Evolutionary conservation across 2,329 filamentous ascomycete species (phyloP), one percentile per base, ranked within the genome.

Genomic region (Epichloe aotearoae): DNA sequence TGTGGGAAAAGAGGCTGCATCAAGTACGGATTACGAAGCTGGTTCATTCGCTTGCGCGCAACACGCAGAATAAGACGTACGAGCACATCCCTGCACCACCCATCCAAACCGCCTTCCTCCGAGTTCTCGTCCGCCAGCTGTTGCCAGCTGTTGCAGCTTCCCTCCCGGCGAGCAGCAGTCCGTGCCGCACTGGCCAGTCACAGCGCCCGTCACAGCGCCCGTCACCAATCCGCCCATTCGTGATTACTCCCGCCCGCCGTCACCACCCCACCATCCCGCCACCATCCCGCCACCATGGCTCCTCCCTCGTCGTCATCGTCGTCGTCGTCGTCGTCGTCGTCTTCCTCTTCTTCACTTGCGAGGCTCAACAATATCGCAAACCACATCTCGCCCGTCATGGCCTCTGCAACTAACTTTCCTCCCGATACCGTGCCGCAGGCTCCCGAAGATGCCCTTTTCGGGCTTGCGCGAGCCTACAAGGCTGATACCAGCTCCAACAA

Each of bases 391-490:
- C 75, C 80, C 56, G 66, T 70, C 61, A 70, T 70, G 67, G 59
- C 64, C 55, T 61, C 65, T 51, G 57, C 61, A 50, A 84, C 86
- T 59, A 80, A 77, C 63, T 95, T 95, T 73, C 79, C 83, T 54
- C 77, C 84, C 62, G 79, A 86, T 63, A 73, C 77, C 57, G 88
- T 96, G 53, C 87, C 90, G 61, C 84, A 91, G 70, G 93, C 93
- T 54, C 90, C 93, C 46, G 90, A 95, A 68, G 93, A 98, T 71
- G 83, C 91, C 57, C 80, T 98, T 65, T 98, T 98, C 65, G 90
- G 91, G 52, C 74, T 98, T 61, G 89, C 91, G 79, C 81, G 85
- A 56, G 89, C 88, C 54, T 98, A 84, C 75, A 82, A 82, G 63
- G 86, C 85, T 55, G 93, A 98, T 64, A 71, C 79, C 54, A 76